Evolutionary conservation across 768 basidiomycete species (phyloP), one percentile per base, ranked within the genome.

Genomic region (Psilocybe cubensis): DNA sequence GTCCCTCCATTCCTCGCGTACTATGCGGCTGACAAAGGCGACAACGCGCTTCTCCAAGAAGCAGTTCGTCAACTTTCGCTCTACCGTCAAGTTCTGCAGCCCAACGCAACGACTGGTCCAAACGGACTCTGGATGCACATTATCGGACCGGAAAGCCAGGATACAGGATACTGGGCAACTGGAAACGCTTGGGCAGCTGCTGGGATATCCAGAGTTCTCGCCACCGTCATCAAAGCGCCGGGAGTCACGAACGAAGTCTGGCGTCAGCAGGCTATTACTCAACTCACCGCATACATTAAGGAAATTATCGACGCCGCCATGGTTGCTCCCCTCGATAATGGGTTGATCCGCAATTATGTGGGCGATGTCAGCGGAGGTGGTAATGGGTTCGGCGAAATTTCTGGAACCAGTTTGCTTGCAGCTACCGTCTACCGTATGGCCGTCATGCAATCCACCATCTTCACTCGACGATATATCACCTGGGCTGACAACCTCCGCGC

Each of bases 111-210:
- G 52, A 67, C 74, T 54, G 72, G 78, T 40, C 59, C 64, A n/a
- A 64, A 63, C n/a, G 57, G 69, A 20, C 56, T 69, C 8, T 82
- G 79, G 79, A 54, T 64, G 44, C 79, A 80, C 63, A 80, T 82
- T 53, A 61, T 74, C 20, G 79, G 79, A 0, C 76, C 78, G 1
- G 51, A 69, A 29, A 67, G 64, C 52, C 45, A 61, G 35, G 80
- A 82, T 52, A 61, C 69, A 0, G 79, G 79, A 2, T 52, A 79
- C 2, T 82, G 80, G 80, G 73, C 77, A 0, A 80, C 79, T 44
- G 84, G 85, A 3, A 91, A 91, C 60, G 87, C 75, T 0, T 91
- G 90, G 90, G 89, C 88, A 0, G 87, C 86, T 2, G 83, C 82
- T 0, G 89, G 89, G 0, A 87, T 88, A 82, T 68, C 84, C 12